Evolutionary conservation across 2,329 filamentous ascomycete genomes (phyloP), one percentile per base, ranked within the genome.

Genomic region (Xylariaceae sp.): DNA sequence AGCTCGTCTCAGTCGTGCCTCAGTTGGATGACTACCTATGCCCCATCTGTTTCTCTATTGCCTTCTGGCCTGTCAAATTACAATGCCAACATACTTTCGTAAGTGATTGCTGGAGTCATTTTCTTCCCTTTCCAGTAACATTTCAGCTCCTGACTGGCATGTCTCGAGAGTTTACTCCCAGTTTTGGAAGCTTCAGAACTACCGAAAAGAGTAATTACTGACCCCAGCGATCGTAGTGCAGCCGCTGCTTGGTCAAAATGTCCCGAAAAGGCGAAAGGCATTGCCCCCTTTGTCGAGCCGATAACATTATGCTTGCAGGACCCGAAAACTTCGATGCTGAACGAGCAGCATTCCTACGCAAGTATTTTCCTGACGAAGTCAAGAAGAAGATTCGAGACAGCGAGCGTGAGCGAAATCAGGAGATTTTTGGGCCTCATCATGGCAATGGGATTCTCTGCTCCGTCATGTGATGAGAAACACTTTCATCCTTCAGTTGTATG

Each of bases 1-100:
- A 89, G 49, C 74, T 95, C 3, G 74, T 94, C 16, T 77, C 77
- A 10, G 73, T 86, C 36, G 83, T 94, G 6, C 89, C 89, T 1
- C 87, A 90, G 57, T 67, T 93, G n/a, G 83, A 89, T 59, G 89
- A 94, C 66, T 92, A 90, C 66, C 73, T 83, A 7, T 94, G 88
- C 57, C 88, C 88, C 2, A 81, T 93, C 48, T 93, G 89, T 67
- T 83, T 85, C 56, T 79, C 78, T 35, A 80, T 95, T 47, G 81
- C 85, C n/a, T 93, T 86, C 73, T 80, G 87, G 55, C 89, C 89
- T 0, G 80, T 95, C n/a, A 79, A 83, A 20, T 72, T 94, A 25
- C 75, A 77, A 12, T 95, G 89, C 64, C 70, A 76, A 22, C 88
- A 93, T 55, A 70, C 91, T 12, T 91, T 92, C 60, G n/a, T n/a